Base-by-base conservation (phyloP, 768 basidiomycete species). In the Dentipellis fragilis region DNA sequence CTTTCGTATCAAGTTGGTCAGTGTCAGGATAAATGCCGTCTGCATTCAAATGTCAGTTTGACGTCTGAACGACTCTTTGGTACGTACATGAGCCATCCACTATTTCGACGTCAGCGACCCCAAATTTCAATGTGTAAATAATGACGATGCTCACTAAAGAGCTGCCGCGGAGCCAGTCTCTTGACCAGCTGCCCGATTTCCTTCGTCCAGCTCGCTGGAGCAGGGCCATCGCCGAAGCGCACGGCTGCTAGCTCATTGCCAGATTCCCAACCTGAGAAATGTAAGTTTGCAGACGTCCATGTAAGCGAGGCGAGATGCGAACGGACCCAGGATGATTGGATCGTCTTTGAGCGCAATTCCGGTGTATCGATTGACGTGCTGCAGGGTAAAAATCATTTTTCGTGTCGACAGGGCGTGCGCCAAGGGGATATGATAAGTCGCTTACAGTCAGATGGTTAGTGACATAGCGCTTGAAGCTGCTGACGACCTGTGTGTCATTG, bases 341-440 rank as follows among this genome's bases (percentile, higher is more conserved):
- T 67, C 66, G 47, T 67, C 64, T 29, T 65, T 65, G 39, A 62
- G 55, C 16, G 61, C 61, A 36, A 62, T 60, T 3, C 66, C 66
- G 10, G 65, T 67, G 59, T 62, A 67, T 1, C 42, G 46, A 54
- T 67, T 67, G 52, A 62, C 62, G 55, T 67, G 66, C 53, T 61
- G 57, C 5, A 58, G 45, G 0, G 55, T 47, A 5, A 58, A 54
- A 4, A 40, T 49, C 48, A 29, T 29, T 29, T 29, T 29, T 29
- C 29, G 29, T 29, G 29, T 29, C 29, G 6, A 29, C 29, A 57
- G 29, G 16, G 8, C 16, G 16, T 16, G 50, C 19, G n/a, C n/a
- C n/a, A 11, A 36, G 29, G 29, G 5, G 36, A 51, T 45, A 16
- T 9, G n/a, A 19, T 7, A n/a, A 5, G 4, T 45, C 42, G 14